Conservation (phyloP, 495 filamentous ascomycete genomes). For the Hypomontagnella monticulosa region DNA sequence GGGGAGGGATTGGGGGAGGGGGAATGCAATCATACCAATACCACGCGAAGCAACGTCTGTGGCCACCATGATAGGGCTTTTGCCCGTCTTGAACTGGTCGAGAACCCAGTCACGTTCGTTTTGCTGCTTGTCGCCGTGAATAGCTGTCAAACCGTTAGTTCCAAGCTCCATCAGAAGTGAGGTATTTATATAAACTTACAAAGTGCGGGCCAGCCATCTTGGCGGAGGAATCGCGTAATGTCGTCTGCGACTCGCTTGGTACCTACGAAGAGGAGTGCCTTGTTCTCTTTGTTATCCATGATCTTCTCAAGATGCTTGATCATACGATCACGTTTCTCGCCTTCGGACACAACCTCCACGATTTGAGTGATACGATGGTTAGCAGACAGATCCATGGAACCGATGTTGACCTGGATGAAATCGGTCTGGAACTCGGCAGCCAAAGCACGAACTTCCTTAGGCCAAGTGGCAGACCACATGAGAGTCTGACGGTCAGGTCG, state of each 20-base stretch:
- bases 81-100: constrained; percentile 98
- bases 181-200: constrained; percentile 68
- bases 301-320: constrained; percentile 97
- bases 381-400: constrained; percentile 94
- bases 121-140: constrained; percentile 99
- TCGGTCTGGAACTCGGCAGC: constrained; percentile 95
- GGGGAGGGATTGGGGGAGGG: constrained; percentile 51
- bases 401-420: constrained; percentile 99
- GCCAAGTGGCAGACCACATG: constrained; percentile 99
- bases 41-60: constrained; percentile 98
- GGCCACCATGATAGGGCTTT: constrained; percentile 95
- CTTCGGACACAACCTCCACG: constrained; percentile 93
- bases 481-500: constrained; percentile 98
- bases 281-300: constrained; percentile 95
- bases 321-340: constrained; percentile 98
- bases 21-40: constrained; percentile 94
- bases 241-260: constrained; percentile 99
- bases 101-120: constrained; percentile 99
- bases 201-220: constrained; percentile 98
- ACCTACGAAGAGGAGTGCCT: constrained; percentile 94
- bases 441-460: constrained; percentile 96
- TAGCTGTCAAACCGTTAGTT: constrained; percentile 72
- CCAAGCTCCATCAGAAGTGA: not conserved
- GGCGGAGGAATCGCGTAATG: constrained; percentile 97
- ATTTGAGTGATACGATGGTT: constrained; percentile 99